Conservation (phyloP, 177 flowering plant species). For the Tripterygium wilfordii region DNA sequence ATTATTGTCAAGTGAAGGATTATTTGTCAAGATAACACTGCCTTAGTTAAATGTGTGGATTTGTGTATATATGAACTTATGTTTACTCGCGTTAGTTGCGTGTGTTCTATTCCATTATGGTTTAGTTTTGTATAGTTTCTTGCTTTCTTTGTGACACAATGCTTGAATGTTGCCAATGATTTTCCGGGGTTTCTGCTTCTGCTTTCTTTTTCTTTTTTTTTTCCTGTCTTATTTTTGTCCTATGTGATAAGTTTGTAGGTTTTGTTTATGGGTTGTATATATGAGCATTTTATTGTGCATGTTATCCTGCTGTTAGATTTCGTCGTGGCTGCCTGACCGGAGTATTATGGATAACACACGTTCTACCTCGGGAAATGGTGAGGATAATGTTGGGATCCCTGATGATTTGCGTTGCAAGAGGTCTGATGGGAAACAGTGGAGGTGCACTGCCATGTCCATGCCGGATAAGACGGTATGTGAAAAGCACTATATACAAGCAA, state of each 20-base stretch:
- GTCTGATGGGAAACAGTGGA: conserved; percentile 96
- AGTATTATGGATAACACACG: conserved; percentile 52
- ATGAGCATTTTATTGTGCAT: too few species aligned
- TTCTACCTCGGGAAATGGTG: conserved; percentile 45
- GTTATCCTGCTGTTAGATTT: too few species aligned
- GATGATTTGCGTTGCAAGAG: conserved; percentile 96
- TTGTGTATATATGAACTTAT: too few species aligned
- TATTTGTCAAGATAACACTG: too few species aligned
- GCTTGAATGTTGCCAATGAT: too few species aligned
- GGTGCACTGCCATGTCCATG: conserved; percentile 97
- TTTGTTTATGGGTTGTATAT: too few species aligned
- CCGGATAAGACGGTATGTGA: conserved; percentile 97
- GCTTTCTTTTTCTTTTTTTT: background rate
- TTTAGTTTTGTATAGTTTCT: conserved; percentile 2
- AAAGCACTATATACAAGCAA: conserved; percentile 93
- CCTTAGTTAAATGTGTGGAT: background rate
- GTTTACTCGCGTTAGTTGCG: too few species aligned
- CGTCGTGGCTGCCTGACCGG: too few species aligned
- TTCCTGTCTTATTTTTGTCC: background rate
- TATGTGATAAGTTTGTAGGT: conserved; percentile 8
- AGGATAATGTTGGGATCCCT: conserved; percentile 76
- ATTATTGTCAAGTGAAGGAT: too few species aligned
- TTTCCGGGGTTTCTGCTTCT: too few species aligned
- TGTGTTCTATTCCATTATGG: background rate
- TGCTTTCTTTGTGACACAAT: too few species aligned